Evolutionary conservation across 2,329 filamentous ascomycete genomes (phyloP).

Genomic region (Aspergillus sp.): DNA sequence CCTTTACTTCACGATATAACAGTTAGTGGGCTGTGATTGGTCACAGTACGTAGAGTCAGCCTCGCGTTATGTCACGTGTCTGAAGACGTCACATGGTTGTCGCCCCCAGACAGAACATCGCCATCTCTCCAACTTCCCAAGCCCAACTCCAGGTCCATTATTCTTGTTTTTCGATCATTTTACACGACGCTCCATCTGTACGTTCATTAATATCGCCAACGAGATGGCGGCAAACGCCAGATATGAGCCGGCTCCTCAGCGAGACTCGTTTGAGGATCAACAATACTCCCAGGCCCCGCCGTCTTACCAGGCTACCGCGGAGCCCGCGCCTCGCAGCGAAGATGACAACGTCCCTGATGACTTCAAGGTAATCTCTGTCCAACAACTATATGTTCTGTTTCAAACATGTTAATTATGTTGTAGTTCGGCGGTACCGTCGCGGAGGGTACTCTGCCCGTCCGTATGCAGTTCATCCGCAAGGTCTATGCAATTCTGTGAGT

Average conservation of each 20-base stretch:
- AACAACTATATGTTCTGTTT: neutral
- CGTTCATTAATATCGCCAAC: neutral
- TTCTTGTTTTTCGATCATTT: constrained; percentile 2
- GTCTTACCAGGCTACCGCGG: constrained; percentile 69
- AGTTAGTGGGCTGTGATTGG: no score
- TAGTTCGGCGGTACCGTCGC: constrained; percentile 90
- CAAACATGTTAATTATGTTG: constrained; percentile 17
- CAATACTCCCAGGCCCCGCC: constrained; percentile 76
- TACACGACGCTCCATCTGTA: neutral
- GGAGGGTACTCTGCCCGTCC: constrained; percentile 91
- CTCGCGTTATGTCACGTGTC: neutral
- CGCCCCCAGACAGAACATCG: neutral
- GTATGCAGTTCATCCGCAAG: constrained; percentile 95
- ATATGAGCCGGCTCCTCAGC: constrained; percentile 79
- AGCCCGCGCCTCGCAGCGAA: constrained; percentile 64
- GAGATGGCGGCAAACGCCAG: constrained; percentile 73
- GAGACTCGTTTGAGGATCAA: constrained; percentile 77
- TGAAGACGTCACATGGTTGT: constrained; percentile 12
- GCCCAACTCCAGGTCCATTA: neutral
- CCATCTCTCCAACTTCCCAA: neutral
- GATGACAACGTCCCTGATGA: constrained; percentile 94
- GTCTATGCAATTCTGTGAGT: constrained; percentile 89
- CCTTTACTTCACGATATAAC: no score
- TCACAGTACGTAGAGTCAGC: neutral
- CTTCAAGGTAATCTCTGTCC: constrained; percentile 70